Evolutionary conservation across 164 flowering plant species (phyloP), one percentile per base, ranked within the genome.

Genomic region (Saururus chinensis): DNA sequence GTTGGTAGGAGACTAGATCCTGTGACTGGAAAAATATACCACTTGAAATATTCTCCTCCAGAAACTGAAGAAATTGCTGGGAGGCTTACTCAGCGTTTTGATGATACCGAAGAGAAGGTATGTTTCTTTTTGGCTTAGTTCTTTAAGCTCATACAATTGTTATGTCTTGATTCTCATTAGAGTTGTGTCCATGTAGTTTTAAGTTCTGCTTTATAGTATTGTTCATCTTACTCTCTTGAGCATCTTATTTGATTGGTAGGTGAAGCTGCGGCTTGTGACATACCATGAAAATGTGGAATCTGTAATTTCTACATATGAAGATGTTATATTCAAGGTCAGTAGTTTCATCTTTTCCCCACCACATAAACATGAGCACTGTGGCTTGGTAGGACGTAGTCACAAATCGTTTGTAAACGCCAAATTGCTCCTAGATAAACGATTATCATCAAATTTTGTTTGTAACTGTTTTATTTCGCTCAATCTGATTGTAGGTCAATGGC

Each of bases 1-100:
- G 90, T 86, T 67, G 97, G 97, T 51, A 78, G 99, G 59, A 88
- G 99, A 74, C 79, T 87, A 71, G 99, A 95, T 80, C 99, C 99
- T 68, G 84, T 91, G 57, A 87, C 97, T 55, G 97, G 96, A 61
- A 87, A 68, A 74, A 95, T 95, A 71, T 95, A 95, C 71, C 99
- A 95, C 72, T 73, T 89, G 68, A 89, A 81, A 70, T 91, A 91
- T 79, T 84, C 88, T 67, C 97, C 95, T 7, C 97, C 97, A 13
- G 99, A 95, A 71, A 87, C 77, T 61, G 89, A 90, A 75, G 96
- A 91, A 80, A 84, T 95, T 68, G 90, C 95, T 69, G 79, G 83
- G 21, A 82, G 97, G 77, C 90, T 95, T 56, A 89, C 92, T 58
- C 96, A 89, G 64, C 92, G 99, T 35, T 95, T 91, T 73, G 99